Evolutionary conservation across 2,329 filamentous ascomycete genomes (phyloP).

Genomic region (Cladosporium velox): DNA sequence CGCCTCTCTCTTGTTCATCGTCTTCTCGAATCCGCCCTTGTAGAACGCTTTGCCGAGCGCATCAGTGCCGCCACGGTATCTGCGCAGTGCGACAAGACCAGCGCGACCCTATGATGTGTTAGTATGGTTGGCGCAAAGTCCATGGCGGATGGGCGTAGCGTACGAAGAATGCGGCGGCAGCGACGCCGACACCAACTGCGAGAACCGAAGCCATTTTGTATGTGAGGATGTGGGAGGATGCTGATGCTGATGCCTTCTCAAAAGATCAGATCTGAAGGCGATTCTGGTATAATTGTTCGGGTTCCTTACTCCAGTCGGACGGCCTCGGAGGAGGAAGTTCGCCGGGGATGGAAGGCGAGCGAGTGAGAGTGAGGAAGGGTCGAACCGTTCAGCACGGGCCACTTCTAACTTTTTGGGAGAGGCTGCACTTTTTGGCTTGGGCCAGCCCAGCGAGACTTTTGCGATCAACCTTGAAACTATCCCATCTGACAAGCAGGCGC

Average conservation of each 20-base stretch:
- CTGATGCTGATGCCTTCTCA: background rate
- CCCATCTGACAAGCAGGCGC: constrained; percentile 8
- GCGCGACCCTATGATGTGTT: constrained; percentile 73
- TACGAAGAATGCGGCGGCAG: constrained; percentile 67
- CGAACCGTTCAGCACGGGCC: background rate
- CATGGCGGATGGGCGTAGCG: constrained; percentile 42
- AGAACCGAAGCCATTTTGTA: constrained; percentile 59
- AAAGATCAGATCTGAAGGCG: background rate
- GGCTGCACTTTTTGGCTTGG: background rate
- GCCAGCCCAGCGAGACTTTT: constrained; percentile 11
- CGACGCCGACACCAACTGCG: constrained; percentile 61
- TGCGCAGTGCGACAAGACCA: constrained; percentile 82
- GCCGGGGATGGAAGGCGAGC: background rate
- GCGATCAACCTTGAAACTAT: constrained; percentile 6
- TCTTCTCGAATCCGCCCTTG: constrained; percentile 96
- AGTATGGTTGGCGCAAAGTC: constrained; percentile 7
- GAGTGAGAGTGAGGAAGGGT: background rate
- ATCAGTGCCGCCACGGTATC: constrained; percentile 72
- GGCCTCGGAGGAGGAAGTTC: constrained; percentile 13
- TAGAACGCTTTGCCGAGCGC: constrained; percentile 90
- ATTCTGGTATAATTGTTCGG: background rate
- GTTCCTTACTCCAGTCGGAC: constrained; percentile 7
- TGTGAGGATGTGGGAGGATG: background rate
- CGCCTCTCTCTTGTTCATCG: constrained; percentile 92
- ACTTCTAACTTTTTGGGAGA: constrained; percentile 9